These are phyloP conservation scores for Mycena sp. DNA, from an alignment of 1,284 basidiomycete species.

Conservation along the genomic window DNA sequence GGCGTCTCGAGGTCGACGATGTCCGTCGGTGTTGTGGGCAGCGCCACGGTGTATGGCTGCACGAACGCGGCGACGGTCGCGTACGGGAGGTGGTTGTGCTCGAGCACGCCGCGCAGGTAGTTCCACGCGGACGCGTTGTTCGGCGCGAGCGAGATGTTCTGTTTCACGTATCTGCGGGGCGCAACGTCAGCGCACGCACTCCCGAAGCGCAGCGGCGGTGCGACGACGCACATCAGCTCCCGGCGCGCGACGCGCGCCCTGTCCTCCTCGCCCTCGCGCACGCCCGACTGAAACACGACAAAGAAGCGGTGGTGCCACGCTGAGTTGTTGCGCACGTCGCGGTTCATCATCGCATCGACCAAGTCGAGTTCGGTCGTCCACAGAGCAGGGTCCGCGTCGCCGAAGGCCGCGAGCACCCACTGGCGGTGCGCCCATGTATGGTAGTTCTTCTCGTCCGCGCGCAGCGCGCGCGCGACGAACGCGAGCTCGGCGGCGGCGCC, in stretches of 20 bases:
- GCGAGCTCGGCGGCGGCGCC: constrained; percentile 66
- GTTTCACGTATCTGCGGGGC: constrained; percentile 64
- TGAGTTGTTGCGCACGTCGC: constrained; percentile 94
- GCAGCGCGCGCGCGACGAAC: constrained; percentile 80
- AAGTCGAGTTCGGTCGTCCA: constrained; percentile 86
- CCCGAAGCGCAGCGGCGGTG: constrained; percentile 16
- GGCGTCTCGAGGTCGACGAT: constrained; percentile 81
- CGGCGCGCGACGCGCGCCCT: constrained; percentile 63
- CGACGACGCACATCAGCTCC: constrained; percentile 72
- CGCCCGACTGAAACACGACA: constrained; percentile 80
- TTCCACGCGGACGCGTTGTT: constrained; percentile 97
- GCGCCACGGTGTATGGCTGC: constrained; percentile 63
- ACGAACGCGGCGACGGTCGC: constrained; percentile 68
- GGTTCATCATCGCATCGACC: constrained; percentile 76
- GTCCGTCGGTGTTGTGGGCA: constrained; percentile 45
- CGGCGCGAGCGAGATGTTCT: constrained; percentile 86
- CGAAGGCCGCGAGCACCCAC: constrained; percentile 88
- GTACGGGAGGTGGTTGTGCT: constrained; percentile 67
- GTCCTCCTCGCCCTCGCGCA: constrained; percentile 65
- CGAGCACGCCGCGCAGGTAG: constrained; percentile 84
- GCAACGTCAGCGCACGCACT: background rate
- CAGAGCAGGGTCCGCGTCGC: constrained; percentile 66
- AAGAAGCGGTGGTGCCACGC: constrained; percentile 99
- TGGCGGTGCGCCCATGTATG: constrained; percentile 97
- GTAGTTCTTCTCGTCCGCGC: constrained; percentile 90